These are phyloP conservation scores for Eucalyptus cloeziana DNA, from an alignment of 345 rosid genomes.

Conservation along the genomic window DNA sequence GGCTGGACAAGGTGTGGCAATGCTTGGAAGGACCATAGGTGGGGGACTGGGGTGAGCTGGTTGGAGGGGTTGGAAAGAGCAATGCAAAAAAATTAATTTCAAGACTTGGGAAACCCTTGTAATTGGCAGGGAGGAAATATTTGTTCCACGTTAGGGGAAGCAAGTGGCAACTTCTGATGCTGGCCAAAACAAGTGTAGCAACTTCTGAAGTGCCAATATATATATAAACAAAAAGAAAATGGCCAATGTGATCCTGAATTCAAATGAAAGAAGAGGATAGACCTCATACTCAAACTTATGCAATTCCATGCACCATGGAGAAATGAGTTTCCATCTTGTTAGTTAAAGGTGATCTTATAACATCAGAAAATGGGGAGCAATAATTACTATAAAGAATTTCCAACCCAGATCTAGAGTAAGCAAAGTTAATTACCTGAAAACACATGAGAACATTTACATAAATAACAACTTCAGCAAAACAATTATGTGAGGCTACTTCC, in stretches of 20 bases:
- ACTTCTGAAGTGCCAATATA: neutral
- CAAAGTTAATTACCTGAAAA: neutral
- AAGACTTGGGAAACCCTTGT: neutral
- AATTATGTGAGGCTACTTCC: neutral
- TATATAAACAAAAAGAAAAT: neutral
- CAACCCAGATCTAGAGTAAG: neutral
- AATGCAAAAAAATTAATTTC: neutral
- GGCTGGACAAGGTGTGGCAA: neutral
- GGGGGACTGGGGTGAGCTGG: neutral
- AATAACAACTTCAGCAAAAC: neutral
- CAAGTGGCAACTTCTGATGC: neutral
- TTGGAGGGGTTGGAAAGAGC: neutral
- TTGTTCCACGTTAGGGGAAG: neutral
- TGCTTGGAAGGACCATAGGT: neutral
- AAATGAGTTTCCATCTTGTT: neutral
- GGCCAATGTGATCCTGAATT: neutral
- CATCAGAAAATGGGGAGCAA: neutral
- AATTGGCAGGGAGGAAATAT: neutral
- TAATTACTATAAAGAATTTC: neutral
- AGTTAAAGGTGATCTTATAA: neutral
- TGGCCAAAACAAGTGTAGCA: neutral
- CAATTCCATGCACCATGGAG: neutral
- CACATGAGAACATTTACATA: neutral
- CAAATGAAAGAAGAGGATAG: neutral
- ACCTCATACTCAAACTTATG: neutral